Percentiles rank a stretch among this genome's conserved stretches.
Evolutionary conservation across 2,329 filamentous ascomycete species (phyloP).

Genomic region (Trichoderma atrobrunneum): DNA sequence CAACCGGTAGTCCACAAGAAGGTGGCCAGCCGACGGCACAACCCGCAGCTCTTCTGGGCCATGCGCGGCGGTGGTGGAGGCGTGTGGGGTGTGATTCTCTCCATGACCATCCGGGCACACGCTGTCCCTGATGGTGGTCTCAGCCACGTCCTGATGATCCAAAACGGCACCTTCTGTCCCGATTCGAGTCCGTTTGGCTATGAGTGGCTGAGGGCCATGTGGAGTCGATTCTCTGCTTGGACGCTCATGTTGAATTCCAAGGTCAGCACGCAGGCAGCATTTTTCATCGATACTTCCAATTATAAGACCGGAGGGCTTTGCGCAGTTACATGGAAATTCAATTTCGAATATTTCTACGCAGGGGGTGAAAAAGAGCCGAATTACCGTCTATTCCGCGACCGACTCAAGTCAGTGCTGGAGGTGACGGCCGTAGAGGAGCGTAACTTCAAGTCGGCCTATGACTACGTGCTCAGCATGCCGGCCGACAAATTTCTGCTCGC

Average conservation of each 20-base stretch:
- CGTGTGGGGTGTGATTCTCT: constrained; percentile 47
- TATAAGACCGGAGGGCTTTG: background rate
- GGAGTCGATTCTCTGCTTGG: background rate
- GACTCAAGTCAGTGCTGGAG: background rate
- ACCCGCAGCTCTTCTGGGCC: constrained; percentile 54
- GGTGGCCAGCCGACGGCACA: constrained; percentile 27
- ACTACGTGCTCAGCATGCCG: background rate
- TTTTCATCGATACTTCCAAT: background rate
- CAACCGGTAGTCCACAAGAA: constrained; percentile 24
- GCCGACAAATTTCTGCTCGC: background rate
- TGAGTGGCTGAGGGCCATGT: background rate
- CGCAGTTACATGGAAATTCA: background rate
- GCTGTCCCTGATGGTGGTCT: background rate
- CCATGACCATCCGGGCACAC: background rate
- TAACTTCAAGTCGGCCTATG: background rate
- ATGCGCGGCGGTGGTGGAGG: constrained; percentile 49
- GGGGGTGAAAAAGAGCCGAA: background rate
- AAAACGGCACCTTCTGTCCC: background rate
- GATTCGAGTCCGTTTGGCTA: background rate
- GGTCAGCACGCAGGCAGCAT: background rate
- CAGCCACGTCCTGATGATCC: background rate
- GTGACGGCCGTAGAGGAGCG: background rate
- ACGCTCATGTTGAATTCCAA: background rate
- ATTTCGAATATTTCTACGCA: background rate
- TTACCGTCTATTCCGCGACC: background rate